Evolutionary conservation across 2,329 filamentous ascomycete genomes (phyloP).

Genomic region (Fusarium annulatum): DNA sequence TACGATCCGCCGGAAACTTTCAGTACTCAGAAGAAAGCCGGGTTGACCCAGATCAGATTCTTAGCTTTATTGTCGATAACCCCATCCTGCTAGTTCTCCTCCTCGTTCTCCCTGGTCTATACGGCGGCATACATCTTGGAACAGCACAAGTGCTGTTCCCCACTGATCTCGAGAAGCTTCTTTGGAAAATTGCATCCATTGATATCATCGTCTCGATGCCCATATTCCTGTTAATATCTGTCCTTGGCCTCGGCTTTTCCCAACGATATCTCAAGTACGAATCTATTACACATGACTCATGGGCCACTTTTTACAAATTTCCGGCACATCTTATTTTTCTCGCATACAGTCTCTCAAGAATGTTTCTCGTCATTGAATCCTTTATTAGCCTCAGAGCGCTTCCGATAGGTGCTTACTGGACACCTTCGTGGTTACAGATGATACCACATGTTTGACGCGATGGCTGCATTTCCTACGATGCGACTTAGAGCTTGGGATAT

Average conservation of each 20-base stretch:
- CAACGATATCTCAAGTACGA: background rate
- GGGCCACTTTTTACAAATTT: background rate
- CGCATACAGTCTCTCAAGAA: background rate
- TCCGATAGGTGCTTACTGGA: background rate
- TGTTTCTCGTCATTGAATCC: background rate
- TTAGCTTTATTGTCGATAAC: background rate
- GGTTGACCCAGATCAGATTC: background rate
- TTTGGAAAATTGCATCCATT: background rate
- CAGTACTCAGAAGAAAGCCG: background rate
- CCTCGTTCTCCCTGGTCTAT: background rate
- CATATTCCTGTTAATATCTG: background rate
- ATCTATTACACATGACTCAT: background rate
- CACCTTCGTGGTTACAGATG: background rate
- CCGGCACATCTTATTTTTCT: background rate
- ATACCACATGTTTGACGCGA: background rate
- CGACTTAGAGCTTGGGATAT: background rate
- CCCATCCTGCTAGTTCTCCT: background rate
- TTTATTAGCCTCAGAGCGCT: background rate
- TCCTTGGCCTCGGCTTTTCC: background rate
- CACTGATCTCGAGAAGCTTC: background rate
- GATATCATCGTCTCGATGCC: background rate
- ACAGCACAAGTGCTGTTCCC: background rate
- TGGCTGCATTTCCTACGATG: background rate
- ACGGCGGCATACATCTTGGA: background rate
- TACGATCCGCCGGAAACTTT: background rate